These are phyloP conservation scores for Fraxinus dipetala DNA, from an alignment of 305 asterid species.

Conservation along the genomic window DNA sequence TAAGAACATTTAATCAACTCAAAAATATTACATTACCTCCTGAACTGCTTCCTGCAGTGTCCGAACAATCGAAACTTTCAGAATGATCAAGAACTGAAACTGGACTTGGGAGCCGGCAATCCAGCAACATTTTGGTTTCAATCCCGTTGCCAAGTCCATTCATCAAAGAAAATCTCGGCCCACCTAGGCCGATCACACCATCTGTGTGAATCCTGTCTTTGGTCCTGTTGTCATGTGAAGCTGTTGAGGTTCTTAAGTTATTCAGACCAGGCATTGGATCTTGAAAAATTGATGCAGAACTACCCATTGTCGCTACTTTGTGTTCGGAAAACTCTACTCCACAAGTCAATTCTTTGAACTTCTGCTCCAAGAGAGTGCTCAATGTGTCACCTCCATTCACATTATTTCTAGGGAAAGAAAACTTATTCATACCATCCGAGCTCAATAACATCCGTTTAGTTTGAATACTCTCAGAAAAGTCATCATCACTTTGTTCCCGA, in stretches of 20 bases:
- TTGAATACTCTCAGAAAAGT: background rate
- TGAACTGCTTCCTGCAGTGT: conserved; percentile 52
- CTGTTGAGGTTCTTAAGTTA: background rate
- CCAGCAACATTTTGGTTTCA: conserved; percentile 37
- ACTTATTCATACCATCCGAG: conserved; percentile 35
- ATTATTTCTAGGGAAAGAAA: conserved; percentile 37
- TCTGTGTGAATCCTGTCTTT: conserved; percentile 33
- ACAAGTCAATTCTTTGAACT: conserved; percentile 60
- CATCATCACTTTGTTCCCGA: conserved; percentile 31
- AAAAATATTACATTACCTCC: conserved; percentile 39
- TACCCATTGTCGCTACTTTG: conserved; percentile 23
- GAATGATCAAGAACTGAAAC: conserved; percentile 71
- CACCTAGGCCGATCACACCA: conserved; percentile 24
- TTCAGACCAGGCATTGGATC: conserved; percentile 1
- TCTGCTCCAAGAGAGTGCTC: conserved; percentile 77
- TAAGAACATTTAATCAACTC: background rate
- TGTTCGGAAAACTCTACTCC: conserved; percentile 55
- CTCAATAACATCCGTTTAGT: conserved; percentile 34
- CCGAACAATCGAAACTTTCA: conserved; percentile 70
- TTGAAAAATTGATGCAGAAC: conserved; percentile 17
- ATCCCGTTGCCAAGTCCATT: conserved; percentile 25
- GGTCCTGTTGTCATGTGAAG: conserved; percentile 24
- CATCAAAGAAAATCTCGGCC: conserved; percentile 27
- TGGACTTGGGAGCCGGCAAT: conserved; percentile 66
- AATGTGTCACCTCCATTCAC: conserved; percentile 61